Evolutionary conservation across 306 rosid genomes (phyloP).

Genomic region (Morella rubra): DNA sequence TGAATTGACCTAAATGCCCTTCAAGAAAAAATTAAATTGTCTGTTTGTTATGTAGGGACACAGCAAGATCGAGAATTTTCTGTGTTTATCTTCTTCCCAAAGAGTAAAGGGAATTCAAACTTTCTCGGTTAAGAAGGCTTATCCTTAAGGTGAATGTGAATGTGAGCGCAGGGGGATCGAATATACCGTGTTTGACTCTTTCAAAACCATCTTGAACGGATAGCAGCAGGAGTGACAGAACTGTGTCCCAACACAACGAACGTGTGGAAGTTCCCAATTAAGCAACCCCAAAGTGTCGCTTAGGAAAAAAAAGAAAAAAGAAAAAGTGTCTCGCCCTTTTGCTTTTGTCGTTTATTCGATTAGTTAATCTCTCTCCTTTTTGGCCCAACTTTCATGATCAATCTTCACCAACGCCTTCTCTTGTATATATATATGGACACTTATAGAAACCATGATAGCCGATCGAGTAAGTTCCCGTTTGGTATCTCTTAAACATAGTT

Average conservation of each 20-base stretch:
- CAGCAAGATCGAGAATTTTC: no score
- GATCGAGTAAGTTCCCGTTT: not conserved
- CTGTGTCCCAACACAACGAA: conserved; percentile 7
- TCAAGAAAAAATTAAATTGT: no score
- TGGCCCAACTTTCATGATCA: conserved; percentile 18
- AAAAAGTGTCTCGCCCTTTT: not conserved
- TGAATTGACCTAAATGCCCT: no score
- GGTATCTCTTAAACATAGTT: not conserved
- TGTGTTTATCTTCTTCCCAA: no score
- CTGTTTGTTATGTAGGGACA: no score
- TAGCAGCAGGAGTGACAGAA: not conserved
- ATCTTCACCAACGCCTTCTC: not conserved
- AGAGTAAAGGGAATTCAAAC: no score
- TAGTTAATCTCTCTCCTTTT: not conserved
- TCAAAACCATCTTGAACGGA: not conserved
- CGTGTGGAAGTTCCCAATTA: conserved; percentile 28
- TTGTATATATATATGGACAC: not conserved
- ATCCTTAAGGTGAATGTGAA: no score
- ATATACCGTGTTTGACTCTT: not conserved
- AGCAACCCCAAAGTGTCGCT: not conserved
- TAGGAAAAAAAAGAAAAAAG: no score
- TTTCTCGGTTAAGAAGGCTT: no score
- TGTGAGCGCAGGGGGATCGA: no score
- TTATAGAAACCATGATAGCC: not conserved
- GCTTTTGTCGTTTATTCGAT: conserved; percentile 25